Conservation (phyloP, 352 stramenopile genomes). For the Peronosclerospora sorghi region DNA sequence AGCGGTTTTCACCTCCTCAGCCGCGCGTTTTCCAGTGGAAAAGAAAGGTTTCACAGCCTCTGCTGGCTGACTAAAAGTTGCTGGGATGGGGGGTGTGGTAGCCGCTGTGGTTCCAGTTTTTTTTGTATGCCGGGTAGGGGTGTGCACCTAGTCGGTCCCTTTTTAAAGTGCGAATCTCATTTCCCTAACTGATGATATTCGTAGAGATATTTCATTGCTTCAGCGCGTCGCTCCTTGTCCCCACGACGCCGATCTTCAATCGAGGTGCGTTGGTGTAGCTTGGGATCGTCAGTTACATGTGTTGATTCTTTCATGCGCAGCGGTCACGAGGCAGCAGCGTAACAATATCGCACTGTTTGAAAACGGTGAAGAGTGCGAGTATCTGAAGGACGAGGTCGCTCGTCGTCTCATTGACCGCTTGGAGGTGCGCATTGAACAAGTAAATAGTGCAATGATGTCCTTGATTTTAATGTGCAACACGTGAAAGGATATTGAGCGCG, state of each 20-base stretch:
- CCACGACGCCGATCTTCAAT: conserved; percentile 46
- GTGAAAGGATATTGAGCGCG: conserved; percentile 64
- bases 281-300: not conserved
- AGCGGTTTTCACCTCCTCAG: too few species aligned
- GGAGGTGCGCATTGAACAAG: conserved; percentile 24
- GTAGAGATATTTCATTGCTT: conserved; percentile 22
- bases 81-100: too few species aligned
- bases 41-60: too few species aligned
- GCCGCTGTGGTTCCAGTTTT: too few species aligned
- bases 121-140: too few species aligned
- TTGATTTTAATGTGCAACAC: not conserved
- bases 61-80: too few species aligned
- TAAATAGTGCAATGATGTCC: too few species aligned
- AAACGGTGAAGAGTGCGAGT: conserved; percentile 71
- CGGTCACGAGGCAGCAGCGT: conserved; percentile 33
- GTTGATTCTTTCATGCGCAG: conserved; percentile 17
- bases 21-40: too few species aligned
- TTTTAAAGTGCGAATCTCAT: too few species aligned
- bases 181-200: too few species aligned
- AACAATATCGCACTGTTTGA: conserved; percentile 61
- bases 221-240: conserved; percentile 30
- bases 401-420: conserved; percentile 73
- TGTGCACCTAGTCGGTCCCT: too few species aligned
- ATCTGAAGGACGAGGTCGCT: conserved; percentile 79
- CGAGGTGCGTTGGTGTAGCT: conserved; percentile 22